Base-by-base conservation (phyloP, 2,329 filamentous ascomycete species). In the Escovopsis sp. region DNA sequence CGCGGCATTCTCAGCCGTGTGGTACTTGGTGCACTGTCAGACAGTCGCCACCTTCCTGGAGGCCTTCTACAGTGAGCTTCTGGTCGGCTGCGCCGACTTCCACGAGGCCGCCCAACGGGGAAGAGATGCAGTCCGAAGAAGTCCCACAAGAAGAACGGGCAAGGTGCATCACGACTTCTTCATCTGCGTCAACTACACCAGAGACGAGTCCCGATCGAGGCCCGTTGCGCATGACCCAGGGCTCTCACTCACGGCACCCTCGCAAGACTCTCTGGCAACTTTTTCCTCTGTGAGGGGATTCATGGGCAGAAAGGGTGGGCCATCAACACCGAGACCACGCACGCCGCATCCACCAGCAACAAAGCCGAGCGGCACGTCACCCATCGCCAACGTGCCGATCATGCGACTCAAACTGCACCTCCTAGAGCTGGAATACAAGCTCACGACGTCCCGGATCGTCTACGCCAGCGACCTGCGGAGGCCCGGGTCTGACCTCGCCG, bases 1-100 rank as follows among this genome's bases (percentile, higher is more conserved):
- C 48, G 50, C 28, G 54, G 54, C 36, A 47, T 55, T 56, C 26
- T 55, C 53, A 18, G 53, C 53, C 47, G 55, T 56, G 53, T 56
- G 54, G 54, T 55, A 49, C 47, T 55, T 50, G 35, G 54, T 56
- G 26, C 51, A 55, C 45, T 55, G 49, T 51, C 48, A 52, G 47
- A 55, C 54, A 18, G 54, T 50, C 26, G 37, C 48, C 23, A 55
- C 53, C 10, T 56, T 55, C 38, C 50, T 56, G 5, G 49, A 53
- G 9, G 45, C 52, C 3, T 56, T 56, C 28, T 55, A 56, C 44
- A 46, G 49, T 15, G 47, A 50, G 39, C 46, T 56, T 36, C 48
- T 59, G 6, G 48, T 54, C 32, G 48, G 51, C 26, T 44, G 53
- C 34, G 45, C 48, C 18, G 51, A 52, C 26, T 58, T 59, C 19